phyloP scores from a whole-genome alignment of 257 asterid genomes.

The Salvia rosmarinus region DNA sequence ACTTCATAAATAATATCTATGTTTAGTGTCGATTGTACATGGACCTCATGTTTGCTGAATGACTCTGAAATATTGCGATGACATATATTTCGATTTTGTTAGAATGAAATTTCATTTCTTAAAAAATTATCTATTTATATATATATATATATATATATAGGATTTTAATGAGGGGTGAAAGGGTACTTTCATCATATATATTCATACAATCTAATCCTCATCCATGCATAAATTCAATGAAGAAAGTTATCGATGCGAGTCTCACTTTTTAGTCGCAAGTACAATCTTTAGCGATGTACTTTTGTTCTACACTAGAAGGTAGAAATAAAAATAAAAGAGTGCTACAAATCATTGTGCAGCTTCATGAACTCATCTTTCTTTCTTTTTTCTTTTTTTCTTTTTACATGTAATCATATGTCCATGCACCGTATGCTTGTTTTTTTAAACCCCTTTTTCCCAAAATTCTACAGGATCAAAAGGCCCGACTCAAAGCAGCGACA shows the following conservation, averaged over 20 bases:
- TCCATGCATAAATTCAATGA: conserved; percentile 26
- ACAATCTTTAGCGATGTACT: conserved; percentile 26
- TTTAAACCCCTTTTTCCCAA: neutral
- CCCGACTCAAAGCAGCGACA: conserved; percentile 50
- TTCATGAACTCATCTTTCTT: conserved; percentile 3
- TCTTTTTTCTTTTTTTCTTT: too few relatives aligned
- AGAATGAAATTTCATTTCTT: too few relatives aligned
- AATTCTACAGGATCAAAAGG: conserved; percentile 51
- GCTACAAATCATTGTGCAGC: conserved; percentile 25
- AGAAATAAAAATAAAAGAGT: neutral
- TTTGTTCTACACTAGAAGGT: conserved; percentile 16
- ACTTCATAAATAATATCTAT: too few relatives aligned
- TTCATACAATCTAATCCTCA: neutral
- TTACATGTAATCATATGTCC: conserved; percentile 37
- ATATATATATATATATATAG: too few relatives aligned
- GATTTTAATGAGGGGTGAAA: neutral
- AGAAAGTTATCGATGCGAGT: conserved; percentile 17
- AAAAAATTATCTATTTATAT: too few relatives aligned
- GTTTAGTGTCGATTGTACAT: too few relatives aligned
- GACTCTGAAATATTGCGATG: too few relatives aligned
- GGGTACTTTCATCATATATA: neutral
- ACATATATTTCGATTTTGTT: too few relatives aligned
- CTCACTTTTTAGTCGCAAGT: conserved; percentile 31
- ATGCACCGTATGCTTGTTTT: conserved; percentile 35
- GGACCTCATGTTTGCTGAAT: too few relatives aligned